Evolutionary conservation across 192 early-diverging fungal species (phyloP).

Genomic region (Rhizoclosmatium globosum): DNA sequence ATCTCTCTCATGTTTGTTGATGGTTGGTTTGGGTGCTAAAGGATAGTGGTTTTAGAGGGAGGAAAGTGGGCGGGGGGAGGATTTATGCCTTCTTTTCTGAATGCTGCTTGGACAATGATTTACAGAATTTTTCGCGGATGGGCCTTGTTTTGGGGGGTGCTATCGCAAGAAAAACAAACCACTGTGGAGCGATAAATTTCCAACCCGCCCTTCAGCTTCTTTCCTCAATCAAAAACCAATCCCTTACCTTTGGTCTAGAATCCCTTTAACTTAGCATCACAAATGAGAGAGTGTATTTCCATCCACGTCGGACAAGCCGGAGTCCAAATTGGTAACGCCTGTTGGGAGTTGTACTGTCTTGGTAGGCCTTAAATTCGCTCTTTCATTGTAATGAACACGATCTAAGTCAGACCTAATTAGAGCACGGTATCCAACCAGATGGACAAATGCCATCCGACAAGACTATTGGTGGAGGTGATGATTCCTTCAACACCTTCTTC

Average conservation of each 20-base stretch:
- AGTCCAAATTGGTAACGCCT: constrained; percentile 99
- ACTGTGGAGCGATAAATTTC: not conserved
- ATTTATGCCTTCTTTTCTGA: constrained; percentile 9
- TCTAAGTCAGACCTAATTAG: constrained; percentile 42
- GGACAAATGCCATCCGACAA: constrained; percentile 86
- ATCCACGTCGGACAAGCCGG: constrained; percentile 92
- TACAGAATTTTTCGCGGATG: too few relatives aligned
- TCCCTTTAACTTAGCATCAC: not conserved
- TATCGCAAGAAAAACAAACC: constrained; percentile 30
- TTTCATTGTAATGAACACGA: not conserved
- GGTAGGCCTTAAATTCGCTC: constrained; percentile 49
- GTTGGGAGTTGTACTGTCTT: constrained; percentile 96
- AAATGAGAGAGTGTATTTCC: constrained; percentile 83
- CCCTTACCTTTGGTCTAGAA: constrained; percentile 33
- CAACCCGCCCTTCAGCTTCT: not conserved
- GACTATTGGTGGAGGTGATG: constrained; percentile 78
- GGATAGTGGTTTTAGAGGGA: not conserved
- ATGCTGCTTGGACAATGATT: too few relatives aligned
- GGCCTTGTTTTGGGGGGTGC: constrained; percentile 7
- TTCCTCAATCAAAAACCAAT: constrained; percentile 12
- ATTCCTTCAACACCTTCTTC: constrained; percentile 99
- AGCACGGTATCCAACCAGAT: constrained; percentile 98
- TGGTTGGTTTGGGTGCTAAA: constrained; percentile 3
- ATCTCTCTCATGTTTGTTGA: constrained; percentile 75
- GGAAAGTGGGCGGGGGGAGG: not conserved